phyloP scores from a whole-genome alignment of 805 yeast genomes.

The Ascoidea asiatica region DNA sequence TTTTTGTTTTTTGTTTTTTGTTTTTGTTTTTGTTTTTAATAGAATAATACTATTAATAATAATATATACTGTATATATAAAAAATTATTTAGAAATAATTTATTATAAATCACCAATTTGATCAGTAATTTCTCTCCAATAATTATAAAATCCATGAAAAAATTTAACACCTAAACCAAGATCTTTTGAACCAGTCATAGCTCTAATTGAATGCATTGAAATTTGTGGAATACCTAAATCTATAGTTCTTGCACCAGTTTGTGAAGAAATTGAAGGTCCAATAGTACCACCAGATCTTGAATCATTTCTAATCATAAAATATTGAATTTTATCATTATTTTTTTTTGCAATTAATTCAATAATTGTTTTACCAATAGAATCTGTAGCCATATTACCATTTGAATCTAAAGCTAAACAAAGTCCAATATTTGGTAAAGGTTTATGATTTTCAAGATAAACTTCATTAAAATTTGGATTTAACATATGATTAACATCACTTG shows the following conservation, averaged over 20 bases:
- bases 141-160: conserved; percentile 53
- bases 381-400: conserved; percentile 77
- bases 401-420: conserved; percentile 60
- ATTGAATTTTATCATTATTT: conserved; percentile 57
- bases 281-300: conserved; percentile 82
- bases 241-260: conserved; percentile 62
- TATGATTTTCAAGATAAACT: conserved; percentile 68
- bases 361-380: conserved; percentile 56
- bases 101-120: conserved; percentile 32
- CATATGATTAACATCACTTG: conserved; percentile 79
- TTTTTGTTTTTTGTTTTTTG: too few species aligned
- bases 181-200: conserved; percentile 67
- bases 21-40: too few species aligned
- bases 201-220: conserved; percentile 80
- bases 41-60: too few species aligned
- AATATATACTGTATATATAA: too few species aligned
- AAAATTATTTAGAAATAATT: too few species aligned
- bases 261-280: conserved; percentile 56
- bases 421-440: conserved; percentile 71
- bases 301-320: conserved; percentile 79
- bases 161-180: conserved; percentile 61
- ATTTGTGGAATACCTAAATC: conserved; percentile 77
- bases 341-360: conserved; percentile 54
- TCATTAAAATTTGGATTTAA: conserved; percentile 61
- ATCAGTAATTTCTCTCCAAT: conserved; percentile 52